Base-by-base conservation (phyloP, 768 basidiomycete species). In the Ramaria sp. region DNA sequence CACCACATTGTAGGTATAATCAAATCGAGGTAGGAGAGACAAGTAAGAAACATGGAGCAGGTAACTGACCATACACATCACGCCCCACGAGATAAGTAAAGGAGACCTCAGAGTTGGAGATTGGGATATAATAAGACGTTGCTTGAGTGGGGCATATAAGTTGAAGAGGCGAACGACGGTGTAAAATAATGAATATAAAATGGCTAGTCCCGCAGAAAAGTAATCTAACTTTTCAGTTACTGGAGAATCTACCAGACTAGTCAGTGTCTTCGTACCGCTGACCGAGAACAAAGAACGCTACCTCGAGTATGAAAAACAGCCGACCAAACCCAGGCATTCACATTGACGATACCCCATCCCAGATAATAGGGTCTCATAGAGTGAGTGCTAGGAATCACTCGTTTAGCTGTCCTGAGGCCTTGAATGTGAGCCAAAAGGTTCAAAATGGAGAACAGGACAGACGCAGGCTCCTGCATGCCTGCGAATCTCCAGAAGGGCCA, bases 401-500 rank as follows among this genome's bases (percentile, higher is more conserved):
- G 68, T 20, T 67, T 67, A 12, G 92, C 60, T 59, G 71, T 71
- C 13, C 62, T 63, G 6, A 73, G 71, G 1, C 93, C 93, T 50
- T 70, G 69, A 1, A 73, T 68, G 67, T 99, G 93, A 39, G 75
- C 78, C 71, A 74, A 80, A 39, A 95, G 71, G 66, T 99, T 98
- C 56, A 83, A 69, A n/a, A 96, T 62, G 13, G 89, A 93, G 71
- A 97, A 96, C 34, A 79, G 67, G 56, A 96, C 93, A 2, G 89
- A 88, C 7, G 93, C 85, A 5, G 95, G 94, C 68, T 99, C 95
- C 64, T 98, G 95, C 67, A 91, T 85, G 28, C 93, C 90, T n/a
- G 73, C 70, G 20, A 87, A 71, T 28, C 94, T 77, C 79, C 83
- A 86, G 66, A 99, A 98, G 0, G 94, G 90, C 95, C 95, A 98